phyloP scores from a whole-genome alignment of 2,329 filamentous ascomycete genomes.

The Colletotrichum sidae region DNA sequence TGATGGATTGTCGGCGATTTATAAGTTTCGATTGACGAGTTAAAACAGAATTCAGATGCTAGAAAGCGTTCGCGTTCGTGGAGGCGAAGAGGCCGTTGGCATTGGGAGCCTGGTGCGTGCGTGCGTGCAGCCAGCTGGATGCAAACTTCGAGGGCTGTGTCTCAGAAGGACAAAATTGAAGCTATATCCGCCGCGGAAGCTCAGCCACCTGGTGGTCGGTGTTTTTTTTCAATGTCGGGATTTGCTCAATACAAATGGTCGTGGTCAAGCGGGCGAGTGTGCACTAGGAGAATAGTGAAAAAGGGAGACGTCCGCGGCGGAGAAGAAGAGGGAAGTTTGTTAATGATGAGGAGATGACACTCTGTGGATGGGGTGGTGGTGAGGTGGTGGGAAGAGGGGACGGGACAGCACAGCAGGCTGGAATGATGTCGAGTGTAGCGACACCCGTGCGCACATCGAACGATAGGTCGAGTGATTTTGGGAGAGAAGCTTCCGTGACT shows the following conservation, averaged over 20 bases:
- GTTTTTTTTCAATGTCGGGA: conserved; percentile 5
- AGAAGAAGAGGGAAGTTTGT: conserved; percentile 2
- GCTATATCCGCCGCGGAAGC: conserved; percentile 30
- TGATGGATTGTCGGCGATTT: neutral
- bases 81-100: conserved; percentile 22
- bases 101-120: conserved; percentile 19
- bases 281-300: neutral
- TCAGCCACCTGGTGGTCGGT: conserved; percentile 24
- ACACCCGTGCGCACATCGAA: conserved; percentile 35
- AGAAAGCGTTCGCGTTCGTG: conserved; percentile 31
- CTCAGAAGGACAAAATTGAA: conserved; percentile 20
- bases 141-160: conserved; percentile 5
- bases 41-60: conserved; percentile 3
- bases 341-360: conserved; percentile 15
- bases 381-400: conserved; percentile 20
- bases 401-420: conserved; percentile 8
- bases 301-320: neutral
- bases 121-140: neutral
- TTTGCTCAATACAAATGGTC: conserved; percentile 9
- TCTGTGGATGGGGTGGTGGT: neutral
- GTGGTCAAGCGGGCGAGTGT: neutral
- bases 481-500: conserved; percentile 30
- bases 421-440: conserved; percentile 34
- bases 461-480: conserved; percentile 37
- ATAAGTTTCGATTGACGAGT: neutral